Evolutionary conservation across 768 basidiomycete genomes (phyloP).

Genomic region (Infundibulicybe gibba): DNA sequence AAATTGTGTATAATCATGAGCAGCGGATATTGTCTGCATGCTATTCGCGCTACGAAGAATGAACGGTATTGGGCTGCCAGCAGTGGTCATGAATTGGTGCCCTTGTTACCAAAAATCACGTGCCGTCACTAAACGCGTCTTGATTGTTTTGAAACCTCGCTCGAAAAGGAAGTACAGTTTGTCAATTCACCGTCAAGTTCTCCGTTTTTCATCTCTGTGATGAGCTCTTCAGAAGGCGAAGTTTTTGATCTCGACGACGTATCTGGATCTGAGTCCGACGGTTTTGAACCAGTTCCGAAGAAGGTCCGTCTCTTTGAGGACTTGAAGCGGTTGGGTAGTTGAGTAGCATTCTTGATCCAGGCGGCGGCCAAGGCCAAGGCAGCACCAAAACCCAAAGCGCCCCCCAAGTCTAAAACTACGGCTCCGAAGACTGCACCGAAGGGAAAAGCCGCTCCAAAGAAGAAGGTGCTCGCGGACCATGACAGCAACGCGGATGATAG

Average conservation of each 20-base stretch:
- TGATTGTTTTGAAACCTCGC: neutral
- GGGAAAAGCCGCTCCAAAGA: slow-evolving; percentile 56
- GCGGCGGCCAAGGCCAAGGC: slow-evolving; percentile 38
- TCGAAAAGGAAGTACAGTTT: too few species aligned
- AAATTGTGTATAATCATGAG: too few species aligned
- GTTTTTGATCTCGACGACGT: slow-evolving; percentile 58
- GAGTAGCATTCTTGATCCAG: slow-evolving; percentile 12
- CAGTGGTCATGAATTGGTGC: neutral
- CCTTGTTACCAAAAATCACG: neutral
- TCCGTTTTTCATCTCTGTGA: slow-evolving; percentile 16
- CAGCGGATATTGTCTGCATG: too few species aligned
- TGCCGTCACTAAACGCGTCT: neutral
- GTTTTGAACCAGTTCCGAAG: slow-evolving; percentile 58
- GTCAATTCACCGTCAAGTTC: too few species aligned
- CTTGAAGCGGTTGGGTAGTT: slow-evolving; percentile 1
- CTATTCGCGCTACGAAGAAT: too few species aligned
- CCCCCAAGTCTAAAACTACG: slow-evolving; percentile 38
- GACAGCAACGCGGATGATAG: slow-evolving; percentile 58
- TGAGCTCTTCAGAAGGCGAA: slow-evolving; percentile 77
- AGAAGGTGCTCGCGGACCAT: slow-evolving; percentile 65
- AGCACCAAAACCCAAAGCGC: slow-evolving; percentile 26
- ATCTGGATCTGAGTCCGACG: slow-evolving; percentile 66
- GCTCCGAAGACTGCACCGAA: slow-evolving; percentile 42
- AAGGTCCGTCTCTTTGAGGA: slow-evolving; percentile 30
- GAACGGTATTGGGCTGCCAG: too few species aligned